Conservation (phyloP, 1,284 basidiomycete species). For the Tranzscheliella williamsii region DNA sequence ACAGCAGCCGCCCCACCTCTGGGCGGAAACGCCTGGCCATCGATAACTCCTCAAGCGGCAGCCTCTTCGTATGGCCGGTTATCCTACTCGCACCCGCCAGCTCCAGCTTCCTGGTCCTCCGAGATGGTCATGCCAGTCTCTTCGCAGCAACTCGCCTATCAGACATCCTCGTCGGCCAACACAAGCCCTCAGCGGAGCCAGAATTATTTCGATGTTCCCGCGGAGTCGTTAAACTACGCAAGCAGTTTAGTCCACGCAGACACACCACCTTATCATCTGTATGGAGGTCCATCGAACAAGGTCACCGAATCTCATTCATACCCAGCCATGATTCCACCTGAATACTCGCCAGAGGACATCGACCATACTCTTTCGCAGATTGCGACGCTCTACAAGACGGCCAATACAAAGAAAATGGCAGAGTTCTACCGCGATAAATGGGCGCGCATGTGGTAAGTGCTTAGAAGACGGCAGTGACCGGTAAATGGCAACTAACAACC, state of each 20-base stretch:
- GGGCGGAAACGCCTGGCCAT: background rate
- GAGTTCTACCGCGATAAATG: conserved; percentile 45
- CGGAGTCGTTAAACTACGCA: no score
- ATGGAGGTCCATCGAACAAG: background rate
- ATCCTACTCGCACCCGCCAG: background rate
- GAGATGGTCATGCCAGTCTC: background rate
- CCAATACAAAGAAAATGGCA: conserved; percentile 44
- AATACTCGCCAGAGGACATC: conserved; percentile 30
- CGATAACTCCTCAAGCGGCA: background rate
- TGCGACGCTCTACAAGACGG: conserved; percentile 34
- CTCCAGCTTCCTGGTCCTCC: background rate
- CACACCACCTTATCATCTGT: background rate
- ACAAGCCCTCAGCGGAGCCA: background rate
- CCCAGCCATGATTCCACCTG: conserved; percentile 10
- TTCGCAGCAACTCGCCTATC: background rate
- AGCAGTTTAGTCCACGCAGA: background rate
- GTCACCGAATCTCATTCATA: background rate
- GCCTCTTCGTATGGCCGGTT: background rate
- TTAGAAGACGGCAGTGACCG: background rate
- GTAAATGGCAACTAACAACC: background rate
- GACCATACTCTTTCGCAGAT: conserved; percentile 35
- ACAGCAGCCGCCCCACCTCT: background rate
- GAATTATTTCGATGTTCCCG: background rate
- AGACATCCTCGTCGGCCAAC: background rate
- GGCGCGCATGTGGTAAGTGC: conserved; percentile 38